Evolutionary conservation across 257 asterid genomes (phyloP), one percentile per base, ranked within the genome.

Genomic region (Petrea volubilis): DNA sequence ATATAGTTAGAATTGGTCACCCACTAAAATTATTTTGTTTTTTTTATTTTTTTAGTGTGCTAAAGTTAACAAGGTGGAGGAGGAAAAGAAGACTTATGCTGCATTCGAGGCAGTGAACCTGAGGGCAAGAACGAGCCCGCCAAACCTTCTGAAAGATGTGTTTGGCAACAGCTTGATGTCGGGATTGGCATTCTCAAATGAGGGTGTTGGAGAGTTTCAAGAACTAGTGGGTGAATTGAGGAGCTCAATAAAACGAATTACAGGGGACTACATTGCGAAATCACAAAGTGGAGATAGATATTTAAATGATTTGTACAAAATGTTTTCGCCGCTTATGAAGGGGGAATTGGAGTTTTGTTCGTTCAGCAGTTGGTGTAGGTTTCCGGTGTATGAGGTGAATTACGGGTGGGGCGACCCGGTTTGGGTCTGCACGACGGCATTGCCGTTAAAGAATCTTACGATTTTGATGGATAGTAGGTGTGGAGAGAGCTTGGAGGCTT

Each of bases 321-420:
- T 11, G 59, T 0, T 11, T 0, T 3, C 38, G 3, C 3, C 4
- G 20, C 0, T 23, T 11, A 5, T 10, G 10, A 51, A 34, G 23
- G 62, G n/a, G 13, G 50, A 20, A 51, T 1, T 33, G 10, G 73
- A 27, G 64, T 11, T 9, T 6, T 79, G 76, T 60, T 18, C 7
- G 40, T 85, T 85, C 18, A 82, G 74, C 49, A 82, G 85, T 9
- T 81, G 88, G 85, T 74, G 80, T 56, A 77, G 79, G 25, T 83
- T 77, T 77, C 85, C 83, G 2, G 21, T 80, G 6, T 83, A 83
- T 34, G 80, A 78, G 14, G 83, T 80, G 20, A 85, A 83, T 65
- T 80, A 40, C 28, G 78, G 85, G 0, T 75, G 83, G 85, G 83
- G 84, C 7, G 75, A 40, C 75, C 82, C 85, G 4, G 21, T 33